phyloP scores from a whole-genome alignment of 352 stramenopile genomes.

The Aphanomyces invadans region DNA sequence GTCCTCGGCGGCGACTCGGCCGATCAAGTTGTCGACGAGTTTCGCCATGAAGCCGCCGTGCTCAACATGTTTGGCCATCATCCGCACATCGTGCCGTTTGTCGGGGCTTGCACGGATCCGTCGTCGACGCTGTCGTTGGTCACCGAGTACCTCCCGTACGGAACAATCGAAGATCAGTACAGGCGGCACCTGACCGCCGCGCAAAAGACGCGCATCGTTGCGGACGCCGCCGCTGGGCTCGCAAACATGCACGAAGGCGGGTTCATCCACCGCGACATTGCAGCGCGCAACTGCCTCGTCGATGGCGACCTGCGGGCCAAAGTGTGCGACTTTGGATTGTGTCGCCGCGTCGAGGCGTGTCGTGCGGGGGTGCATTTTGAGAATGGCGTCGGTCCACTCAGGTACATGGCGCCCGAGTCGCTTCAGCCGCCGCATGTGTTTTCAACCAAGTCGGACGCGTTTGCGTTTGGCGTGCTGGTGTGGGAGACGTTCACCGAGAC shows the following conservation, averaged over 20 bases:
- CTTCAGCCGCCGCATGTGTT: conserved; percentile 64
- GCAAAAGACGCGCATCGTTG: conserved; percentile 57
- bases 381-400: conserved; percentile 55
- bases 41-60: conserved; percentile 72
- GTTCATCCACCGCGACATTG: conserved; percentile 76
- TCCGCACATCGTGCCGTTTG: conserved; percentile 72
- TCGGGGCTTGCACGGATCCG: conserved; percentile 63
- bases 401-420: conserved; percentile 81
- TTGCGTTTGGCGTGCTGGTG: conserved; percentile 81
- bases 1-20: conserved; percentile 58
- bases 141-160: conserved; percentile 65
- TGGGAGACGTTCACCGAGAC: conserved; percentile 65
- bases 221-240: conserved; percentile 58
- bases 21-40: conserved; percentile 70
- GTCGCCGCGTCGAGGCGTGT: conserved; percentile 48
- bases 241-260: conserved; percentile 82
- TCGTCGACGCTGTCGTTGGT: conserved; percentile 55
- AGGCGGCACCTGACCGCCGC: conserved; percentile 32
- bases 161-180: conserved; percentile 66
- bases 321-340: conserved; percentile 76
- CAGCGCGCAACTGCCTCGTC: conserved; percentile 69
- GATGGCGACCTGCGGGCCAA: conserved; percentile 51
- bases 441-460: conserved; percentile 69
- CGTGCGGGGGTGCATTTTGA: conserved; percentile 47
- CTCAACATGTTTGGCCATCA: conserved; percentile 79